phyloP scores from a whole-genome alignment of 2,329 filamentous ascomycete species.

The Alternaria brassicae region DNA sequence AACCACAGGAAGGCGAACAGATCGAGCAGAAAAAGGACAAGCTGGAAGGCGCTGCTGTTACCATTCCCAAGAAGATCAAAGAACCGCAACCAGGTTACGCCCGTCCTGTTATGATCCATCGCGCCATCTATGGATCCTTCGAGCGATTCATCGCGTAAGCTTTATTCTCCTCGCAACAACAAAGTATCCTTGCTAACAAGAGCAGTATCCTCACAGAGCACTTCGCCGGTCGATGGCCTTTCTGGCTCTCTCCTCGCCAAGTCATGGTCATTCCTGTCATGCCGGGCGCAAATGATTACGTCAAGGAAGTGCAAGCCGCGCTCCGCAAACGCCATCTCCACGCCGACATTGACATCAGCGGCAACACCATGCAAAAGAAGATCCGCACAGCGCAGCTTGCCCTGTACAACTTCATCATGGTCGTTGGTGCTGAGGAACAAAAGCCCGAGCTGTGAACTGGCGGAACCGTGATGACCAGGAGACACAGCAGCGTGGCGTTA shows the following conservation, averaged over 20 bases:
- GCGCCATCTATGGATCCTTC: constrained; percentile 77
- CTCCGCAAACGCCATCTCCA: constrained; percentile 74
- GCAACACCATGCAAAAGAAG: constrained; percentile 89
- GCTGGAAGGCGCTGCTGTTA: constrained; percentile 20
- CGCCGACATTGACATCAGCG: constrained; percentile 72
- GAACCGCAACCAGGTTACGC: constrained; percentile 63
- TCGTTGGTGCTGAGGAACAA: constrained; percentile 69
- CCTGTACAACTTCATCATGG: constrained; percentile 85
- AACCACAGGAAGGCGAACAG: constrained; percentile 35
- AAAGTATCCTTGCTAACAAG: constrained; percentile 17
- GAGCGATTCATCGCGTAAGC: constrained; percentile 68
- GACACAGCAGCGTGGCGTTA: constrained; percentile 67
- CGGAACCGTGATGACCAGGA: constrained; percentile 68
- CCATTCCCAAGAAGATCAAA: constrained; percentile 34
- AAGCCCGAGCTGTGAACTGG: constrained; percentile 67
- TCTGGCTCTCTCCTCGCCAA: constrained; percentile 86
- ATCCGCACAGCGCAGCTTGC: constrained; percentile 80
- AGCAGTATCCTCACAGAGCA: constrained; percentile 75
- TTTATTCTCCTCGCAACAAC: not conserved
- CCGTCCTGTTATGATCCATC: constrained; percentile 85
- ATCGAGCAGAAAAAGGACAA: constrained; percentile 33
- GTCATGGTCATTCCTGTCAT: constrained; percentile 80
- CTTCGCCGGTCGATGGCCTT: constrained; percentile 87
- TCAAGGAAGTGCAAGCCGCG: constrained; percentile 71
- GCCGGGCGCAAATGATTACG: constrained; percentile 74